A percentile compares a stretch with the other conserved stretches of the same genome.
These are phyloP conservation scores for Phytophthora kernoviae DNA, from an alignment of 352 stramenopile species.

Conservation along the genomic window DNA sequence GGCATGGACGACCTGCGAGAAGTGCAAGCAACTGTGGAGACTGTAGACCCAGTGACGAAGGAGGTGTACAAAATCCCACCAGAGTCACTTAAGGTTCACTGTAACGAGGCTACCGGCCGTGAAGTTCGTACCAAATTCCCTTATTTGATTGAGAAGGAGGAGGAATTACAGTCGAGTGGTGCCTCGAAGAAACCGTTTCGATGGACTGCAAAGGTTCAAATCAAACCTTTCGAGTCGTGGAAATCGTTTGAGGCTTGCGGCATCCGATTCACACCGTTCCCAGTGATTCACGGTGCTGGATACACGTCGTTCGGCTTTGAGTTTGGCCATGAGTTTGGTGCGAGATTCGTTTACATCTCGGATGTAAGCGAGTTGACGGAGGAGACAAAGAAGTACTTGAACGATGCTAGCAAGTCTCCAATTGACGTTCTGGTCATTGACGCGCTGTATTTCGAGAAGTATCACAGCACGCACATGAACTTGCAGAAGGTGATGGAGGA, in stretches of 20 bases:
- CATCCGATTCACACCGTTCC: slow-evolving; percentile 66
- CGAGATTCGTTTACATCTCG: slow-evolving; percentile 88
- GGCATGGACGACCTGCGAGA: slow-evolving; percentile 87
- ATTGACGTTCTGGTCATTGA: slow-evolving; percentile 90
- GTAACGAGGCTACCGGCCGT: slow-evolving; percentile 53
- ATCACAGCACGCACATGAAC: slow-evolving; percentile 89
- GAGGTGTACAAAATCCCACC: slow-evolving; percentile 63
- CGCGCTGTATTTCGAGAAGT: slow-evolving; percentile 74
- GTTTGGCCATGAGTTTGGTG: slow-evolving; percentile 71
- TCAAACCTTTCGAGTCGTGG: slow-evolving; percentile 61
- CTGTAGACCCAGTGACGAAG: slow-evolving; percentile 58
- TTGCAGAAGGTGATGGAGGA: slow-evolving; percentile 69
- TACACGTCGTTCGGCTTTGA: slow-evolving; percentile 85
- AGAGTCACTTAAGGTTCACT: slow-evolving; percentile 67
- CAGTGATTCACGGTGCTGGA: slow-evolving; percentile 79
- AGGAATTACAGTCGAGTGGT: slow-evolving; percentile 3
- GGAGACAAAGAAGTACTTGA: slow-evolving; percentile 61
- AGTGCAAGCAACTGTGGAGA: slow-evolving; percentile 65
- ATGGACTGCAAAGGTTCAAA: slow-evolving; percentile 82
- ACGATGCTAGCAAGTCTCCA: slow-evolving; percentile 44
- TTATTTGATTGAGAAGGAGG: slow-evolving; percentile 73
- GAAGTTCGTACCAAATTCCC: slow-evolving; percentile 76
- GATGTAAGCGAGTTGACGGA: slow-evolving; percentile 83
- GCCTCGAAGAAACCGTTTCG: slow-evolving; percentile 51
- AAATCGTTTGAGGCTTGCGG: slow-evolving; percentile 52